phyloP scores from a whole-genome alignment of 345 rosid species.

The Populus tremula region DNA sequence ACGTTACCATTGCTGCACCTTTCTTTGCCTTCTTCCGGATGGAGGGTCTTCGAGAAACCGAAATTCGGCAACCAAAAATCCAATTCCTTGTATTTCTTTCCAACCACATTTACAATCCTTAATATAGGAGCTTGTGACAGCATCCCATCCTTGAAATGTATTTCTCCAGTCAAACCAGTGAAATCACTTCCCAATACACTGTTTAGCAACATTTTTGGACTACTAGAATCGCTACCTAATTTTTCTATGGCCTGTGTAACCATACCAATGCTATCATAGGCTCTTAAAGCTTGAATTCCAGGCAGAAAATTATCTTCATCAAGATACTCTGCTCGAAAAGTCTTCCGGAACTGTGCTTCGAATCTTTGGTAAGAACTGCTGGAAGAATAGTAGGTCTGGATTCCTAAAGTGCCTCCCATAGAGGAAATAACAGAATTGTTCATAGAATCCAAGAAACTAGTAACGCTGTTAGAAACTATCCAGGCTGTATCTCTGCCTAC shows the following conservation, averaged over 20 bases:
- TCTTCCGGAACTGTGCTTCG: conserved; percentile 14
- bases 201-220: conserved; percentile 5
- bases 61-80: conserved; percentile 37
- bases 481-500: conserved; percentile 42
- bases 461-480: conserved; percentile 36
- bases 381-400: conserved; percentile 30
- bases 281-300: conserved; percentile 32
- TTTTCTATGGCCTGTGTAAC: conserved; percentile 16
- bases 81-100: conserved; percentile 39
- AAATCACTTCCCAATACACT: conserved; percentile 27
- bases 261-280: conserved; percentile 38
- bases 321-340: conserved; percentile 21
- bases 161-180: conserved; percentile 42
- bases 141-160: conserved; percentile 27
- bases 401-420: conserved; percentile 49
- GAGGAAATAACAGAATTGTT: conserved; percentile 36
- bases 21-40: not conserved
- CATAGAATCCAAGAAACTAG: conserved; percentile 34
- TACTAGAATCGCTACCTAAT: not conserved
- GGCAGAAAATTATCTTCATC: conserved; percentile 35
- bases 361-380: conserved; percentile 20
- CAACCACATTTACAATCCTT: conserved; percentile 39
- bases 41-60: conserved; percentile 28
- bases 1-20: not conserved
- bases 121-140: conserved; percentile 7